Evolutionary conservation across 768 basidiomycete species (phyloP).

Genomic region (Trametes villosa): DNA sequence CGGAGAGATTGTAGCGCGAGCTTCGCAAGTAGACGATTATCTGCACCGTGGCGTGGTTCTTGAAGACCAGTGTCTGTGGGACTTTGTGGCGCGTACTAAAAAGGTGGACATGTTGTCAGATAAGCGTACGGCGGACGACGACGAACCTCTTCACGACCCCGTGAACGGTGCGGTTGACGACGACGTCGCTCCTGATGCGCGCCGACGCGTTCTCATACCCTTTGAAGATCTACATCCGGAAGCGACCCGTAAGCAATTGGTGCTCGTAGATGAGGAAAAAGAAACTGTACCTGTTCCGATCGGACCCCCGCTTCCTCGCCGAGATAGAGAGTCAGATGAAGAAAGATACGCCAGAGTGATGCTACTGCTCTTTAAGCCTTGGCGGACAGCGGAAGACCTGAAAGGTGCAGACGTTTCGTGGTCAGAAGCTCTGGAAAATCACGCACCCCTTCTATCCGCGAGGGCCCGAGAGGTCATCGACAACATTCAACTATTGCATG

Average conservation of each 20-base stretch:
- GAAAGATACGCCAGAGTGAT: neutral
- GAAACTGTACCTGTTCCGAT: neutral
- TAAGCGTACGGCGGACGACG: neutral
- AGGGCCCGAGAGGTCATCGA: slow-evolving; percentile 31
- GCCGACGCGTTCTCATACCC: neutral
- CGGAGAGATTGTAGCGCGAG: too few species aligned
- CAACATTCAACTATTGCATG: slow-evolving; percentile 49
- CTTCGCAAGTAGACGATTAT: too few species aligned
- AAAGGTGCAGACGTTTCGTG: neutral
- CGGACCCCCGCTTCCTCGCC: neutral
- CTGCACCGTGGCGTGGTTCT: too few species aligned
- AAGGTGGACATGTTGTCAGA: too few species aligned
- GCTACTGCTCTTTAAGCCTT: neutral
- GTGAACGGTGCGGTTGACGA: neutral
- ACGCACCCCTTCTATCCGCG: neutral
- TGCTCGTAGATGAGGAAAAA: neutral
- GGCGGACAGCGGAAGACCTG: neutral
- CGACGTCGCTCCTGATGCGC: neutral
- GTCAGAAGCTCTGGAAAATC: neutral
- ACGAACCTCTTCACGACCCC: neutral
- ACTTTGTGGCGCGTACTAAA: too few species aligned
- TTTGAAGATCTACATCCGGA: neutral
- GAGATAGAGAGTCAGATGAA: neutral
- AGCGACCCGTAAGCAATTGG: neutral
- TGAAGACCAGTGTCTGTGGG: too few species aligned